phyloP scores from a whole-genome alignment of 169 alveolate species.

The Theileria parva region DNA sequence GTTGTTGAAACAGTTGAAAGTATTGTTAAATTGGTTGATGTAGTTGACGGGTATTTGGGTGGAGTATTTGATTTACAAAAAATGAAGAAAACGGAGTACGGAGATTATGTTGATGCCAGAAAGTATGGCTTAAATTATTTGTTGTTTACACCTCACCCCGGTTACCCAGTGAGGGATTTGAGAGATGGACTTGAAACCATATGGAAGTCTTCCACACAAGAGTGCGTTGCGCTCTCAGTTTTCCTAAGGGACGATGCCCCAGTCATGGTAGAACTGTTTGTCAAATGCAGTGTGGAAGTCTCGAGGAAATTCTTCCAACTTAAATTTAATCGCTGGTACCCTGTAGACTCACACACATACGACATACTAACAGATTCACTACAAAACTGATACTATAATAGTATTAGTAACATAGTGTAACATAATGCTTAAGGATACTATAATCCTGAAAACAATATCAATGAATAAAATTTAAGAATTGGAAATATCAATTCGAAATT shows the following conservation, averaged over 20 bases:
- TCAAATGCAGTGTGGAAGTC: not conserved
- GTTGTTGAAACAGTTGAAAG: too few species aligned
- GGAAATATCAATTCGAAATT: too few species aligned
- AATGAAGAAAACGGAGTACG: not conserved
- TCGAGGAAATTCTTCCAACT: not conserved
- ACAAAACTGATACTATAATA: too few species aligned
- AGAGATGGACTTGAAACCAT: not conserved
- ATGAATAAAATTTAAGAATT: too few species aligned
- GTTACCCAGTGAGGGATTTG: not conserved
- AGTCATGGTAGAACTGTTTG: conserved; percentile 5
- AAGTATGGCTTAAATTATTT: not conserved
- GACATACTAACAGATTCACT: not conserved
- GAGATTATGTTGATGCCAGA: conserved; percentile 11
- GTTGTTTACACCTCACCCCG: not conserved
- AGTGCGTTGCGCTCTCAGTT: conserved; percentile 6
- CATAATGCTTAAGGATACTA: too few species aligned
- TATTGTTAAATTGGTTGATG: not conserved
- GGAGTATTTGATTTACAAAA: not conserved
- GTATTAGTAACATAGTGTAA: too few species aligned
- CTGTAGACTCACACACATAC: not conserved
- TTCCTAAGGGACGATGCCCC: not conserved
- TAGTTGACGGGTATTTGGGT: not conserved
- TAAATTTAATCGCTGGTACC: not conserved
- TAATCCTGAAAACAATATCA: too few species aligned
- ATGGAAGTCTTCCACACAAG: not conserved